phyloP scores from a whole-genome alignment of 2,329 filamentous ascomycete species.

The Colletotrichum brevisporum region DNA sequence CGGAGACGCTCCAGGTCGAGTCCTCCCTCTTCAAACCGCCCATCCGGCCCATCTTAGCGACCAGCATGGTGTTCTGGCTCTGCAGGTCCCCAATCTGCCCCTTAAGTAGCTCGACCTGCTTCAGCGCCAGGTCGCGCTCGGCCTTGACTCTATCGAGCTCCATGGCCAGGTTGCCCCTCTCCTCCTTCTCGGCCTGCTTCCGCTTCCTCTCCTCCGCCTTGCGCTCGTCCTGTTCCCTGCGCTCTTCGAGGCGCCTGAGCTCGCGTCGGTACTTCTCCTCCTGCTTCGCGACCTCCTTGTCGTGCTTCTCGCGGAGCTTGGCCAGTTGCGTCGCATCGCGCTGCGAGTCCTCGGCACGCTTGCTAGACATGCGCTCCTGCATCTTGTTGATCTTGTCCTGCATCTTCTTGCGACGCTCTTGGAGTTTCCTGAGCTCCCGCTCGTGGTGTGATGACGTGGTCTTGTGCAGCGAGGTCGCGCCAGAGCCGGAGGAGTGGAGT shows the following conservation, averaged over 20 bases:
- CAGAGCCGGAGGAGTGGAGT: slow-evolving; percentile 57
- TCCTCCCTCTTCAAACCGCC: slow-evolving; percentile 44
- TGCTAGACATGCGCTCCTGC: slow-evolving; percentile 61
- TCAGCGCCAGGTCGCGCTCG: slow-evolving; percentile 66
- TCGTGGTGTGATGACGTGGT: slow-evolving; percentile 62
- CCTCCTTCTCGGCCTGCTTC: slow-evolving; percentile 69
- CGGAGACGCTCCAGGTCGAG: slow-evolving; percentile 51
- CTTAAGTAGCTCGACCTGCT: slow-evolving; percentile 69
- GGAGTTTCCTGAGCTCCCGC: slow-evolving; percentile 75
- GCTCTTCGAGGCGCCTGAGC: slow-evolving; percentile 74
- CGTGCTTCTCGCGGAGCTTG: slow-evolving; percentile 75
- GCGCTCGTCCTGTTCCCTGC: slow-evolving; percentile 72
- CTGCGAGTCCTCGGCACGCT: slow-evolving; percentile 62
- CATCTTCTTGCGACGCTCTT: slow-evolving; percentile 72
- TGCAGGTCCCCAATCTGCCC: slow-evolving; percentile 70
- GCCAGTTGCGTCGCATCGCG: slow-evolving; percentile 65
- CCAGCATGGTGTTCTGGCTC: slow-evolving; percentile 71
- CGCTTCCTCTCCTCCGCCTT: slow-evolving; percentile 68
- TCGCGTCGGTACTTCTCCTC: slow-evolving; percentile 77
- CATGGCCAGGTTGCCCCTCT: slow-evolving; percentile 61
- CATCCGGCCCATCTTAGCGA: slow-evolving; percentile 62
- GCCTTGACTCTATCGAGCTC: slow-evolving; percentile 67
- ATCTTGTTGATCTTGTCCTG: slow-evolving; percentile 73
- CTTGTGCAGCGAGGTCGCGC: slow-evolving; percentile 19
- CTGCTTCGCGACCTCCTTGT: slow-evolving; percentile 74